phyloP scores from a whole-genome alignment of 768 basidiomycete genomes.

The Serendipita vermifera region DNA sequence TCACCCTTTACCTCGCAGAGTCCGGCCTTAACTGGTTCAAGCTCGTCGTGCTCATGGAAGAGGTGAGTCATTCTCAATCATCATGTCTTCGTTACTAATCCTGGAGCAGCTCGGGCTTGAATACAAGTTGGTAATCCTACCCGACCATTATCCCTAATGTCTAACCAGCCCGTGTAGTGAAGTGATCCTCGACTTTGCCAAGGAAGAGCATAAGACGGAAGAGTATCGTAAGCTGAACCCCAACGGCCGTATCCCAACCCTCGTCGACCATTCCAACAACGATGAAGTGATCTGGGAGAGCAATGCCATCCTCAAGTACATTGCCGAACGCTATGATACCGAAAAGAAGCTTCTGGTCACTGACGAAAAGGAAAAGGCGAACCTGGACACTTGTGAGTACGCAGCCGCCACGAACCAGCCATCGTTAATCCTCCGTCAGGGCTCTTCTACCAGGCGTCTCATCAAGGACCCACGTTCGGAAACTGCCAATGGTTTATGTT shows the following conservation, averaged over 20 bases:
- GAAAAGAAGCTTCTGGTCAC: constrained; percentile 11
- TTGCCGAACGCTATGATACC: constrained; percentile 10
- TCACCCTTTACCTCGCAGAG: constrained; percentile 8
- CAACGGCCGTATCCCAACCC: constrained; percentile 13
- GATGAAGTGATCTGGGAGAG: constrained; percentile 14
- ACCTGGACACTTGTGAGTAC: constrained; percentile 8
- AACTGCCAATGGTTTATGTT: constrained; percentile 14
- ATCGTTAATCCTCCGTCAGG: background rate
- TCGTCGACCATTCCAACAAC: constrained; percentile 17
- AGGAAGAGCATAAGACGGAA: constrained; percentile 9
- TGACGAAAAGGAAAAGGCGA: constrained; percentile 10
- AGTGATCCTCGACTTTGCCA: constrained; percentile 10
- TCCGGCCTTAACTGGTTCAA: constrained; percentile 8
- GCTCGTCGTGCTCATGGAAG: constrained; percentile 8
- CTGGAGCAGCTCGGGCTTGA: constrained; percentile 2
- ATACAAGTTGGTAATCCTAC: background rate
- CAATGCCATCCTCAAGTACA: constrained; percentile 12
- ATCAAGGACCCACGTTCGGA: constrained; percentile 13
- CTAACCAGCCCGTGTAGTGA: background rate
- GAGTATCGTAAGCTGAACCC: constrained; percentile 12
- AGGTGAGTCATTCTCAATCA: background rate
- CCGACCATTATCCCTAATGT: no score
- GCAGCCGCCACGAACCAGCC: background rate
- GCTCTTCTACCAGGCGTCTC: constrained; percentile 14
- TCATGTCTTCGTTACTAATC: no score